Conservation (phyloP, 2,329 filamentous ascomycete species). For the Trichoderma koningiopsis region DNA sequence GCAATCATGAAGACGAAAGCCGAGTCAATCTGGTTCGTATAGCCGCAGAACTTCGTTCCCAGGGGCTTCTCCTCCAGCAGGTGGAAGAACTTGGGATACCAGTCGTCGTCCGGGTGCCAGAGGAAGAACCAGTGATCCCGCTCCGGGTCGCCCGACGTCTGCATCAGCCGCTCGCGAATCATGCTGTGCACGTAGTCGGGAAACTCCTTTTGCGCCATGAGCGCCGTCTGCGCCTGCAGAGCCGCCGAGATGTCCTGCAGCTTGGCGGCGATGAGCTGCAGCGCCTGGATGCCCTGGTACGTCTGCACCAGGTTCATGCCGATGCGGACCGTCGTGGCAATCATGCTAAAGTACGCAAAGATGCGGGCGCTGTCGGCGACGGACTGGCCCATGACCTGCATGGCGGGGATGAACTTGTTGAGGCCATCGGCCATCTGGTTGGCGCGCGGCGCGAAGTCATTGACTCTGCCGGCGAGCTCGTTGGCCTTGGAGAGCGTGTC, state of each 20-base stretch:
- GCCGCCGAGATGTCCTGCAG: conserved; percentile 40
- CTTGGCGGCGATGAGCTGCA: conserved; percentile 41
- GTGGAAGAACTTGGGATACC: conserved; percentile 46
- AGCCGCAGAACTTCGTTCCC: conserved; percentile 42
- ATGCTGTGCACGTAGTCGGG: conserved; percentile 42
- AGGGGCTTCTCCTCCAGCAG: conserved; percentile 40
- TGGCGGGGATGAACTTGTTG: conserved; percentile 37
- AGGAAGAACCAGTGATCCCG: conserved; percentile 45
- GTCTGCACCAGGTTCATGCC: conserved; percentile 41
- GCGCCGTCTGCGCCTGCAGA: conserved; percentile 41
- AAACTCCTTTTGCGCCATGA: conserved; percentile 42
- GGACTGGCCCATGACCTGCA: conserved; percentile 42
- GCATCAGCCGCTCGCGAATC: conserved; percentile 40
- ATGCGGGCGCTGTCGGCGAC: conserved; percentile 39
- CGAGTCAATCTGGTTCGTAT: conserved; percentile 46
- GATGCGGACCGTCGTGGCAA: conserved; percentile 37
- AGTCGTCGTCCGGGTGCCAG: conserved; percentile 46
- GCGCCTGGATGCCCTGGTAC: conserved; percentile 41
- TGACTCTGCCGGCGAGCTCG: conserved; percentile 21
- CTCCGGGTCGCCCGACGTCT: conserved; percentile 36
- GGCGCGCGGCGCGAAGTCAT: conserved; percentile 30
- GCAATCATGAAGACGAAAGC: conserved; percentile 46
- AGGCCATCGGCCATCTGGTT: conserved; percentile 30
- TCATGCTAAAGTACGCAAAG: conserved; percentile 37
- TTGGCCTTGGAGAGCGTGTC: conserved; percentile 33